Base-by-base conservation (phyloP, 2,329 filamentous ascomycete species). In the Sphaerulina vaccinii region DNA sequence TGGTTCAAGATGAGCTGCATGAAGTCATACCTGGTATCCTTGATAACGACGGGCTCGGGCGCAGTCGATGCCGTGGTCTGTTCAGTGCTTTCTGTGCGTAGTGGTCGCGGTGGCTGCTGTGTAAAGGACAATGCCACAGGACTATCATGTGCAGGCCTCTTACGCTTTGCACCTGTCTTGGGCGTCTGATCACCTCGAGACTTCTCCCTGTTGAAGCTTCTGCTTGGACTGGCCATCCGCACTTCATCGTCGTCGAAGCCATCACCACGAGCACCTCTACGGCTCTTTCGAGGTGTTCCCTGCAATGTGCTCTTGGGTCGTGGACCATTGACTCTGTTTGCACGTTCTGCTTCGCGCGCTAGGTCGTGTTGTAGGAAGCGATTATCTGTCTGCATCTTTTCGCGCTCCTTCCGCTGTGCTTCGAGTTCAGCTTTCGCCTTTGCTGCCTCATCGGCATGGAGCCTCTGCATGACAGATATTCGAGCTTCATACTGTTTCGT, bases 161-260 rank as follows among this genome's bases (percentile, higher is more conserved):
- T 91, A 58, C 88, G 75, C 71, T 92, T 92, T 5, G 75, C 77
- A 49, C 75, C 73, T 54, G 74, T 75, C 42, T 84, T 86, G 0
- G 88, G 88, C 1, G 81, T 84, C 9, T 68, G 68, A 37, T 76
- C 71, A 18, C 47, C 47, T 63, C 78, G 81, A 5, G 73, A 71
- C 57, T 71, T 70, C 3, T 65, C 58, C 58, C 77, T 82, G 37
- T 49, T 16, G 37, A 49, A 49, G 46, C 75, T 80, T 41, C 55
- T 60, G 55, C 62, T 67, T 11, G 65, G 66, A 49, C 64, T 68
- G 29, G 60, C 48, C 43, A 60, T 39, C 8, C 53, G 58, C 9
- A 85, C 75, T 62, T 85, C 80, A 49, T 79, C 76, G 54, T 88
- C 83, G 54, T 91, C 87, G 62, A 93, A 93, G 0, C 88, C 88